Evolutionary conservation across 2,329 filamentous ascomycete genomes (phyloP).

Genomic region (Aspergillus nomiae): DNA sequence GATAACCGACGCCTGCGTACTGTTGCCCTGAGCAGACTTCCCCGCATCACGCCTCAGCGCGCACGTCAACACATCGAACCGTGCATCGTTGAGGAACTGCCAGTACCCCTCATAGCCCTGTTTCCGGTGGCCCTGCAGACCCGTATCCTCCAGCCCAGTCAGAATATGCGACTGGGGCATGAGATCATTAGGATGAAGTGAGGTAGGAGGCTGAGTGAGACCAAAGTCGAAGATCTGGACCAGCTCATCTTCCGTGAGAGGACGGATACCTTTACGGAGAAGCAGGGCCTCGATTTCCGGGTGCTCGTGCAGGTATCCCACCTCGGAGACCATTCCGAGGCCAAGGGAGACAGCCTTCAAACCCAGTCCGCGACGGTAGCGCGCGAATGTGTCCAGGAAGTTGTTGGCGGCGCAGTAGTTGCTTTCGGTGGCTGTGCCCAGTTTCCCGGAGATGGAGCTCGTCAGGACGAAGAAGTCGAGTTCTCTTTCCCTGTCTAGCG

Average conservation of each 20-base stretch:
- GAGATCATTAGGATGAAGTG: neutral
- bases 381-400: neutral
- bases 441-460: neutral
- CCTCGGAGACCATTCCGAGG: neutral
- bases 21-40: neutral
- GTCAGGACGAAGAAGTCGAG: slow-evolving; percentile 8
- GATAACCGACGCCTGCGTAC: neutral
- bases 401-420: slow-evolving; percentile 4
- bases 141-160: neutral
- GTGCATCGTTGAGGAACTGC: neutral
- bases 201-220: neutral
- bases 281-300: neutral
- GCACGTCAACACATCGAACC: neutral
- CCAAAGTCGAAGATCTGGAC: neutral
- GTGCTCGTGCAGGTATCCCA: neutral
- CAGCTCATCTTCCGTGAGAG: neutral
- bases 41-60: neutral
- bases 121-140: neutral
- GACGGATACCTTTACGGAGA: neutral
- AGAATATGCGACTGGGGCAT: neutral
- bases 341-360: neutral
- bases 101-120: neutral
- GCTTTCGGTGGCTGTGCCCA: neutral
- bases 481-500: too few species aligned
- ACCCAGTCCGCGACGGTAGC: neutral